Conservation (phyloP, 768 basidiomycete species). For the Symmetrospora coprosmae region DNA sequence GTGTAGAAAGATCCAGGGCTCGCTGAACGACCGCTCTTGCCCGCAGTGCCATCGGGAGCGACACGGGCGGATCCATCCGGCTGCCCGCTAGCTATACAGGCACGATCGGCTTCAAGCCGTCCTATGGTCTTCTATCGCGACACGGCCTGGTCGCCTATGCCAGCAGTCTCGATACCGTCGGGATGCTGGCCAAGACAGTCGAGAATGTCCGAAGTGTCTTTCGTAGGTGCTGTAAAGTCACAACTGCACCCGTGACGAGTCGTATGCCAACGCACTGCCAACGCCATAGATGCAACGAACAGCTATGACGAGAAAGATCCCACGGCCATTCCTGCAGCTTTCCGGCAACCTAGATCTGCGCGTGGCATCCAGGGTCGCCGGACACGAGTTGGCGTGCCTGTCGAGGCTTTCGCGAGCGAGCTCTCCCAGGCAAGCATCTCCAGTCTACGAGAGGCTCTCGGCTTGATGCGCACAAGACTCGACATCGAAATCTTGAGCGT, state of each 20-base stretch:
- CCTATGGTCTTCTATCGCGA: constrained; percentile 81
- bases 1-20: neutral
- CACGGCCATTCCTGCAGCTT: constrained; percentile 14
- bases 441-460: constrained; percentile 42
- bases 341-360: neutral
- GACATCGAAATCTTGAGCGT: constrained; percentile 62
- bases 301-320: constrained; percentile 28
- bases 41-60: constrained; percentile 70
- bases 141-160: constrained; percentile 88
- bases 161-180: constrained; percentile 88
- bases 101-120: constrained; percentile 80
- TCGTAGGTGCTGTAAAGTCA: constrained; percentile 48
- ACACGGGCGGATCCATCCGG: constrained; percentile 87
- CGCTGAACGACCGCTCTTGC: constrained; percentile 1
- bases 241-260: no score
- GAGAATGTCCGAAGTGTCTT: constrained; percentile 47
- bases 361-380: neutral
- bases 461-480: constrained; percentile 40
- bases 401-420: constrained; percentile 71
- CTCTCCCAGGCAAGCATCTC: constrained; percentile 43
- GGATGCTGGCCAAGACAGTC: constrained; percentile 54
- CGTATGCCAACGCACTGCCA: no score
- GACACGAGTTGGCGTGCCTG: neutral
- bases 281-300: constrained; percentile 14
- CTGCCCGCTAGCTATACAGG: constrained; percentile 91